These are phyloP conservation scores for Monilinia fructicola DNA, from an alignment of 2,329 filamentous ascomycete genomes.

Conservation along the genomic window DNA sequence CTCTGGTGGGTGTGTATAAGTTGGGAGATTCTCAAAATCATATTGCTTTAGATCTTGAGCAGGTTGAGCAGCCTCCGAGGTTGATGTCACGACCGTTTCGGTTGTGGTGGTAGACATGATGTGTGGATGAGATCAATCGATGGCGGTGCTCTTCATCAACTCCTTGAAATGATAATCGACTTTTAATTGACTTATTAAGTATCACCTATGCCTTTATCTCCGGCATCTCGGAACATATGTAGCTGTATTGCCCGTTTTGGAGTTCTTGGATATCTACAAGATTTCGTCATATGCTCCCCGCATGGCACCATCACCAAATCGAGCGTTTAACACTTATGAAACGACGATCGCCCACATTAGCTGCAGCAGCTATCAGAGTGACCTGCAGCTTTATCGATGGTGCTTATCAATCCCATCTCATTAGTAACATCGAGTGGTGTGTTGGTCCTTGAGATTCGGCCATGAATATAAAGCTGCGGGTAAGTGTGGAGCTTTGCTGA, in stretches of 20 bases:
- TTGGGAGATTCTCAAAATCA: constrained; percentile 39
- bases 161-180: background rate
- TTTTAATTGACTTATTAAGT: background rate
- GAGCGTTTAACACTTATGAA: constrained; percentile 2
- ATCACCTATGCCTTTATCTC: background rate
- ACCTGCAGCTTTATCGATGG: background rate
- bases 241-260: background rate
- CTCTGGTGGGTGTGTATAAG: constrained; percentile 48
- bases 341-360: background rate
- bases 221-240: background rate
- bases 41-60: constrained; percentile 31
- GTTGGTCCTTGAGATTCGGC: background rate
- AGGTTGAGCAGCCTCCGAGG: constrained; percentile 3
- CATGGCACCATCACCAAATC: constrained; percentile 28
- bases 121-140: background rate
- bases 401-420: background rate
- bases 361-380: background rate
- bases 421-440: background rate
- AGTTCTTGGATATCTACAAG: background rate
- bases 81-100: constrained; percentile 22
- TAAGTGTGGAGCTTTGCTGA: background rate
- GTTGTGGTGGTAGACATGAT: constrained; percentile 30
- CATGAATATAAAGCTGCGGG: background rate
- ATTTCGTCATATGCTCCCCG: constrained; percentile 29
- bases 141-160: background rate